phyloP scores from a whole-genome alignment of 2,329 filamentous ascomycete species.

The Epichloe festucae region DNA sequence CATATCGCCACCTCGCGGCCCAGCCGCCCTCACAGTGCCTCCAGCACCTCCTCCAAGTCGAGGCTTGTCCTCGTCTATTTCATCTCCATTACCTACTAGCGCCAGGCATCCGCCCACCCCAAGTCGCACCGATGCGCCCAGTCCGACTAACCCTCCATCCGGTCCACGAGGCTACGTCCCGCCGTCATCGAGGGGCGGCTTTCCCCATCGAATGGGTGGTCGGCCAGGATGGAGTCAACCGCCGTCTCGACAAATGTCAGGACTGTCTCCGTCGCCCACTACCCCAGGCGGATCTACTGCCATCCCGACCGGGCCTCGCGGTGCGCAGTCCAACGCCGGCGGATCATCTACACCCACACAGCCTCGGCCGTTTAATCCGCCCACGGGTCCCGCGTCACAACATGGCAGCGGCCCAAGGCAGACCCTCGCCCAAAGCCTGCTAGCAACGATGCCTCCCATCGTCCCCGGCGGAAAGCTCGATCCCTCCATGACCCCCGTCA shows the following conservation, averaged over 20 bases:
- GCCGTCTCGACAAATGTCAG: slow-evolving; percentile 20
- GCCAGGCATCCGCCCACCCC: slow-evolving; percentile 23
- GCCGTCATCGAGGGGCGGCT: slow-evolving; percentile 29
- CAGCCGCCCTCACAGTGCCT: slow-evolving; percentile 38
- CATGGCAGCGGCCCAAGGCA: slow-evolving; percentile 25
- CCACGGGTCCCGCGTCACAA: slow-evolving; percentile 38
- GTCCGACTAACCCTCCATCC: slow-evolving; percentile 37
- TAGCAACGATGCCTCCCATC: slow-evolving; percentile 37
- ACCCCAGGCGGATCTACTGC: slow-evolving; percentile 24
- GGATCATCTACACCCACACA: slow-evolving; percentile 28
- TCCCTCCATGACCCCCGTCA: slow-evolving; percentile 29
- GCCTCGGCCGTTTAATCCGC: slow-evolving; percentile 40
- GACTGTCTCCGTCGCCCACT: slow-evolving; percentile 25
- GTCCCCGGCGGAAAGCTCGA: slow-evolving; percentile 43
- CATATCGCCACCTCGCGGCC: slow-evolving; percentile 41
- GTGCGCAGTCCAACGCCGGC: slow-evolving; percentile 17
- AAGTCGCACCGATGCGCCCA: slow-evolving; percentile 26
- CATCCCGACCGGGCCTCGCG: slow-evolving; percentile 38
- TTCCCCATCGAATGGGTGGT: slow-evolving; percentile 29
- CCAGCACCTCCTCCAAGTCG: slow-evolving; percentile 31
- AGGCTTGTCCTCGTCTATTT: slow-evolving; percentile 24
- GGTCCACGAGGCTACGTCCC: slow-evolving; percentile 42
- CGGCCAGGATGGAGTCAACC: slow-evolving; percentile 31
- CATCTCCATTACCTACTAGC: slow-evolving; percentile 22
- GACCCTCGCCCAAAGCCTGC: slow-evolving; percentile 38